Evolutionary conservation across 2,329 filamentous ascomycete species (phyloP).

Genomic region (Alternaria postmessia): DNA sequence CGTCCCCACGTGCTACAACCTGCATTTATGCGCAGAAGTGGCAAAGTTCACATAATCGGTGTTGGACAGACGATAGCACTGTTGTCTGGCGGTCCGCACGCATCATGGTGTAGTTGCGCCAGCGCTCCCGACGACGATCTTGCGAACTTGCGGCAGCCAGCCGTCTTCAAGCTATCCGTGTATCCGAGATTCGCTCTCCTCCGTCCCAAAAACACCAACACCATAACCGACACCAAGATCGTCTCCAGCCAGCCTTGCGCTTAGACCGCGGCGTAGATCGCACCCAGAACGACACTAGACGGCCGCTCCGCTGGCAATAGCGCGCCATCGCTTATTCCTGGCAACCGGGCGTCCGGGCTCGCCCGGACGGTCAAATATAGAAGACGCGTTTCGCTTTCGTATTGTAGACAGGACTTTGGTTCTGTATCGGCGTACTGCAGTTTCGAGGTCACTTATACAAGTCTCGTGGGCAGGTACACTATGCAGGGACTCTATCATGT

Average conservation of each 20-base stretch:
- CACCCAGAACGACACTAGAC: neutral
- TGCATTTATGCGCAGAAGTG: neutral
- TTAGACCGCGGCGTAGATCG: neutral
- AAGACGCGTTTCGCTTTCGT: neutral
- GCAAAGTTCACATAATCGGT: neutral
- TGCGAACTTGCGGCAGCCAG: neutral
- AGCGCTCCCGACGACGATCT: neutral
- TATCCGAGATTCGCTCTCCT: neutral
- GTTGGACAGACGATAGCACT: neutral
- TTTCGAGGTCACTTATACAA: neutral
- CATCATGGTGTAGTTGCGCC: neutral
- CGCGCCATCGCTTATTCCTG: constrained; percentile 3
- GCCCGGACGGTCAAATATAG: neutral
- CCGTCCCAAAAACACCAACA: neutral
- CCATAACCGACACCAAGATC: constrained; percentile 1
- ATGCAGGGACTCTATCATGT: neutral
- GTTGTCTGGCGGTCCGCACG: neutral
- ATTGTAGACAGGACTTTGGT: neutral
- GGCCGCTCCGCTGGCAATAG: constrained; percentile 2
- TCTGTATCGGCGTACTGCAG: neutral
- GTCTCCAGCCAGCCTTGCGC: constrained; percentile 9
- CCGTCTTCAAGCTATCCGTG: neutral
- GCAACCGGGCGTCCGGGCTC: neutral
- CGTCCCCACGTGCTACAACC: neutral
- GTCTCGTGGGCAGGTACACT: neutral